These are phyloP conservation scores for Begonia loranthoides DNA, from an alignment of 306 rosid species.

Conservation along the genomic window DNA sequence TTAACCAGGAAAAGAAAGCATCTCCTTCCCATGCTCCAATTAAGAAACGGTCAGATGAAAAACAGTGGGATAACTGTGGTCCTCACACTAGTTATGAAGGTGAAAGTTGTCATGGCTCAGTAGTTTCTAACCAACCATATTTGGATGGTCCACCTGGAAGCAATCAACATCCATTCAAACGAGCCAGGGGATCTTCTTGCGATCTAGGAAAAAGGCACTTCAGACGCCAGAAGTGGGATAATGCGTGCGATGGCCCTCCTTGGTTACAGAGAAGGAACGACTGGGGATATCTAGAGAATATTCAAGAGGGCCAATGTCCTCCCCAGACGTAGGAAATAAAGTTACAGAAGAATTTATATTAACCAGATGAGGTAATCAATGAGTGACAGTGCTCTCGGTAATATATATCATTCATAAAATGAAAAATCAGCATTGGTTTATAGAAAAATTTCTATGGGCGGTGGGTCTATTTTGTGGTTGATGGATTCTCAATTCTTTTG, in stretches of 20 bases:
- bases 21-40: conserved; percentile 21
- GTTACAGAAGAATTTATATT: conserved; percentile 32
- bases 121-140: conserved; percentile 28
- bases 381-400: conserved; percentile 44
- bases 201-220: conserved; percentile 60
- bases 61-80: conserved; percentile 20
- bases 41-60: conserved; percentile 26
- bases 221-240: conserved; percentile 83
- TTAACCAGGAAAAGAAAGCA: conserved; percentile 36
- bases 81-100: conserved; percentile 26
- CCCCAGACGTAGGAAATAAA: conserved; percentile 39
- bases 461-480: conserved; percentile 30
- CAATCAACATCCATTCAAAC: conserved; percentile 23
- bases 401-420: conserved; percentile 45
- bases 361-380: conserved; percentile 47
- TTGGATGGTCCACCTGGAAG: conserved; percentile 15
- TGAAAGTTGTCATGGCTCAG: conserved; percentile 40
- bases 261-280: conserved; percentile 35
- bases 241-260: conserved; percentile 39
- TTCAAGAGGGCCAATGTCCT: conserved; percentile 24
- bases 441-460: conserved; percentile 24
- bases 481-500: conserved; percentile 52
- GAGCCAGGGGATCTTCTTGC: conserved; percentile 34
- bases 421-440: conserved; percentile 41
- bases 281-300: conserved; percentile 36